Conservation (phyloP, 1,284 basidiomycete genomes). For the Malassezia psittaci region DNA sequence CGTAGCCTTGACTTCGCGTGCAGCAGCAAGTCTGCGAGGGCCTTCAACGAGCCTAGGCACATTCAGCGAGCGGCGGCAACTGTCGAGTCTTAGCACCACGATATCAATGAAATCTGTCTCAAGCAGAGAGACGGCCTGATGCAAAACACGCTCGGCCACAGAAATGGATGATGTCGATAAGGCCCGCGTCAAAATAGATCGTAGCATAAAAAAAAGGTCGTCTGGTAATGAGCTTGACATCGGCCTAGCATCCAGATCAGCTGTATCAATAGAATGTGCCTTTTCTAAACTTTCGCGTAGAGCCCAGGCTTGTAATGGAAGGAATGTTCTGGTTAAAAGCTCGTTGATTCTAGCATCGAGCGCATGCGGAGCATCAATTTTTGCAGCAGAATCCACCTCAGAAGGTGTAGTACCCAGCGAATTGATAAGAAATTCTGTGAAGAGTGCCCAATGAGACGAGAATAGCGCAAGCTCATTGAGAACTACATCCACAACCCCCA, state of each 20-base stretch:
- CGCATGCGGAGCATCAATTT: constrained; percentile 55
- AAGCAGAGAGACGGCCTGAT: constrained; percentile 21
- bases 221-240: constrained; percentile 40
- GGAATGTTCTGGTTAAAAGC: constrained; percentile 61
- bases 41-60: constrained; percentile 38
- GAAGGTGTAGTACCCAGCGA: background rate
- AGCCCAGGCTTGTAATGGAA: constrained; percentile 86
- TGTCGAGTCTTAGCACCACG: constrained; percentile 40
- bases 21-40: constrained; percentile 39
- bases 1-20: constrained; percentile 34
- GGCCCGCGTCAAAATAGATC: constrained; percentile 32
- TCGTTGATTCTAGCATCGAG: constrained; percentile 46
- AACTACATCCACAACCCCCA: constrained; percentile 76
- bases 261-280: constrained; percentile 50
- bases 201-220: constrained; percentile 44
- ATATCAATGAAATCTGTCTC: constrained; percentile 41
- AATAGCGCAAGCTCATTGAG: constrained; percentile 77
- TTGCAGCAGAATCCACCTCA: constrained; percentile 3
- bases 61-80: constrained; percentile 29
- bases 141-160: constrained; percentile 21
- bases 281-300: constrained; percentile 76
- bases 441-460: constrained; percentile 80
- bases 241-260: constrained; percentile 26
- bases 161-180: constrained; percentile 31
- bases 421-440: constrained; percentile 65